Percentiles rank a stretch among this genome's conserved stretches.
Conservation (phyloP, 139 green algal species). For the Asterochloris erici region DNA sequence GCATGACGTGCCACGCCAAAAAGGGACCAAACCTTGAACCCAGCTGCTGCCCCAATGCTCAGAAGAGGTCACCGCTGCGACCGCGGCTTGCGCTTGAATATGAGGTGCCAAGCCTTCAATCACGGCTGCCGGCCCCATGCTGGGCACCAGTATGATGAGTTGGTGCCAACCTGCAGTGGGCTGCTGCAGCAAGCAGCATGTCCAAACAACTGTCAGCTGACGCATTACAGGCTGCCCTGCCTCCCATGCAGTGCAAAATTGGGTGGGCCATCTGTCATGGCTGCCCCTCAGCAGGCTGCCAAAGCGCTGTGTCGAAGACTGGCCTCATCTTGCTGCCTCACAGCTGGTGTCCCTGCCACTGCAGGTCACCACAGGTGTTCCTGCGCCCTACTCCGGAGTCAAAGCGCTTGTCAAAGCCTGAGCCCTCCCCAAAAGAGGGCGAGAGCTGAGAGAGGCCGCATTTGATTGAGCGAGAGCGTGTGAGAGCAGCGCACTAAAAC, state of each 20-base stretch:
- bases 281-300: not conserved
- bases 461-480: conserved; percentile 1
- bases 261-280: too few species aligned
- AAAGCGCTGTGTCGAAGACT: not conserved
- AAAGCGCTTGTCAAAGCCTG: conserved; percentile 39
- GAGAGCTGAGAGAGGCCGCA: conserved; percentile 25
- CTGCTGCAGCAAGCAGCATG: too few species aligned
- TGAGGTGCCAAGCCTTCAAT: too few species aligned
- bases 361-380: conserved; percentile 45
- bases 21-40: too few species aligned
- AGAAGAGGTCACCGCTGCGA: too few species aligned
- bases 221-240: not conserved
- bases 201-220: too few species aligned
- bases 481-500: conserved; percentile 5
- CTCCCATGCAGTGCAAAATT: not conserved
- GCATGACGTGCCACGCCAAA: too few species aligned
- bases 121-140: too few species aligned
- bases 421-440: conserved; percentile 5
- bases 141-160: too few species aligned
- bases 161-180: too few species aligned
- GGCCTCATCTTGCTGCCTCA: not conserved
- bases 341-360: not conserved
- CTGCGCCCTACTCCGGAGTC: conserved; percentile 57
- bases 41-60: too few species aligned
- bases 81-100: too few species aligned